Evolutionary conservation across 108 stramenopile genomes (phyloP).

Genomic region (Nitzschia putrida): DNA sequence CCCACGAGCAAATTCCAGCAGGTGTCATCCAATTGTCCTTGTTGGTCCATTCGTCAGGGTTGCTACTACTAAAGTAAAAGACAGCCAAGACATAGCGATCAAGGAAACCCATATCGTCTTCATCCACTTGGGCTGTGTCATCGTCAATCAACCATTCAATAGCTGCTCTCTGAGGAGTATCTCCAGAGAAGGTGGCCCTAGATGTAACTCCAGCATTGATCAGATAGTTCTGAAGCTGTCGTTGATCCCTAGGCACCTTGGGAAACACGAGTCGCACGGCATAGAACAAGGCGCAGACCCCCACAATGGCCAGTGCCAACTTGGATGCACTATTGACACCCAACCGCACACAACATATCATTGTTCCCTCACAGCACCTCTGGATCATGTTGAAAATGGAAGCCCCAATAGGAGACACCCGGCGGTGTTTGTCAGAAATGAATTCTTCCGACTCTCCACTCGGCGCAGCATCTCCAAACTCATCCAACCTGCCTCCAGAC

Average conservation of each 20-base stretch:
- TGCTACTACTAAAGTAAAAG: constrained; percentile 17
- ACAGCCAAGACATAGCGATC: constrained; percentile 37
- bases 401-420: constrained; percentile 14
- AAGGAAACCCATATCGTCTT: constrained; percentile 16
- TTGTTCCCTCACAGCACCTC: not conserved
- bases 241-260: no score
- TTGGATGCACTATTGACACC: not conserved
- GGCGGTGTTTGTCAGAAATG: constrained; percentile 29
- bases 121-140: constrained; percentile 22
- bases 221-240: not conserved
- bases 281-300: not conserved
- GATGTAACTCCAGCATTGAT: constrained; percentile 19
- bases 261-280: no score
- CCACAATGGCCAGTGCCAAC: not conserved
- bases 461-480: constrained; percentile 35
- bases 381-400: not conserved
- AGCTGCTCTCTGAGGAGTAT: constrained; percentile 22
- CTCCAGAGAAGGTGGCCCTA: not conserved
- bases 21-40: constrained; percentile 37
- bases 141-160: constrained; percentile 23
- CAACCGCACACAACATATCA: not conserved
- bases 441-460: constrained; percentile 35
- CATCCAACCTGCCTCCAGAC: constrained; percentile 10
- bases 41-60: constrained; percentile 22
- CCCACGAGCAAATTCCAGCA: constrained; percentile 46